Evolutionary conservation across 805 yeast species (phyloP).

Genomic region (Brettanomyces anomalus): DNA sequence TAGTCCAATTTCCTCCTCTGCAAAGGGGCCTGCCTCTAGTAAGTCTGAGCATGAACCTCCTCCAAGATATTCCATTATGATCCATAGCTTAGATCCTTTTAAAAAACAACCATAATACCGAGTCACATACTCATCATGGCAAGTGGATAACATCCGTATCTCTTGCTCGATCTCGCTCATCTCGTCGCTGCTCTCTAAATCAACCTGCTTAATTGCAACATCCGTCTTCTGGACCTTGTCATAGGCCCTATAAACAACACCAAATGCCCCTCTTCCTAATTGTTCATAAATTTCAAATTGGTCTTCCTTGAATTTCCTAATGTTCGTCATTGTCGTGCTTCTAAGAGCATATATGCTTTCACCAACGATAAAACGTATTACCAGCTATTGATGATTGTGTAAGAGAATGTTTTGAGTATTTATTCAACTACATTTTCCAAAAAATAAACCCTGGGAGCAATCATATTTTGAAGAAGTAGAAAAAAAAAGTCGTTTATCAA

Average conservation of each 20-base stretch:
- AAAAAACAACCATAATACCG: constrained; percentile 65
- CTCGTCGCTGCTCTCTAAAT: constrained; percentile 63
- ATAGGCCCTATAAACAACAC: constrained; percentile 60
- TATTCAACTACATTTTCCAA: too few species aligned
- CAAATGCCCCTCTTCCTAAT: constrained; percentile 74
- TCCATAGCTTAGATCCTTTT: constrained; percentile 63
- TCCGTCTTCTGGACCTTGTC: constrained; percentile 33
- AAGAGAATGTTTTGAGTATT: too few species aligned
- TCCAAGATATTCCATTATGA: constrained; percentile 71
- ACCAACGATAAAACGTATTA: too few species aligned
- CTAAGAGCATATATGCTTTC: too few species aligned
- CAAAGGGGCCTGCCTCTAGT: constrained; percentile 48
- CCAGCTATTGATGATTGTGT: too few species aligned
- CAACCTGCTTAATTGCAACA: constrained; percentile 60
- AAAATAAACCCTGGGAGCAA: background rate
- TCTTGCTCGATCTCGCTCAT: constrained; percentile 67
- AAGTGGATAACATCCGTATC: constrained; percentile 58
- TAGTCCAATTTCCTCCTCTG: constrained; percentile 44
- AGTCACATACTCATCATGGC: constrained; percentile 55
- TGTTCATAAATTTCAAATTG: constrained; percentile 43
- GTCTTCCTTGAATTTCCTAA: constrained; percentile 21
- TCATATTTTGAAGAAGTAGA: background rate
- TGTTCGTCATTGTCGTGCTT: background rate
- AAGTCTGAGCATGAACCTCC: constrained; percentile 72
- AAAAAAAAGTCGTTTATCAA: too few species aligned